Evolutionary conservation across 257 asterid species (phyloP), one percentile per base, ranked within the genome.

Genomic region (Solanum gandarillasii): DNA sequence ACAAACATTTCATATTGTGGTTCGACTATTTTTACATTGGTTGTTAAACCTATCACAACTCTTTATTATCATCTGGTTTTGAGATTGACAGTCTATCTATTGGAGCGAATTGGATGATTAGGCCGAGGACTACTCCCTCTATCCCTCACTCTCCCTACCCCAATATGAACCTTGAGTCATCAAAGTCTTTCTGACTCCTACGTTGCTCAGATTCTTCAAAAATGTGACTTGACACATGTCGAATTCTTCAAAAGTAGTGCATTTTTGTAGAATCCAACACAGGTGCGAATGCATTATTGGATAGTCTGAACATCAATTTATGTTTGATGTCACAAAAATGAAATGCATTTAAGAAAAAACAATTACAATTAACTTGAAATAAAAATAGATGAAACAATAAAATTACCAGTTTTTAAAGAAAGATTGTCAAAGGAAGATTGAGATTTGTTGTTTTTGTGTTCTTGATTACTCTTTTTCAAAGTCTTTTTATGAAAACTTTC

Each of bases 371-470:
- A n/a, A 39, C 2, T 38, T 74, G 5, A 60, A 60, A 29, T n/a
- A 81, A 81, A 46, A 46, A 16, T 29, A 18, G 5, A 87, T 89
- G 89, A 71, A 83, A 74, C 65, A 34, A 70, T 83, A 48, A 83
- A 16, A 11, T 84, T 89, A 94, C 98, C 98, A 81, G 92, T 88
- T 92, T 90, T 93, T 86, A 91, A 79, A 83, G 98, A 93, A 58
- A 94, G 86, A 62, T 89, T 92, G 1, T 94, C 93, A 52, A 91
- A 89, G 2, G 93, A 90, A 41, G 94, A 91, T 46, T 91, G 88
- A 41, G 94, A 87, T 72, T 88, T 90, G 25, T 93, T 92, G 86
- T 93, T 91, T 46, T 89, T 88, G 73, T 86, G 86, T 88, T 86
- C 91, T 9, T 83, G 90, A 68, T 83, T 55, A 73, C 86, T 89